phyloP scores from a whole-genome alignment of 1,139 yeast genomes.

The Candida tetrigidarum region DNA sequence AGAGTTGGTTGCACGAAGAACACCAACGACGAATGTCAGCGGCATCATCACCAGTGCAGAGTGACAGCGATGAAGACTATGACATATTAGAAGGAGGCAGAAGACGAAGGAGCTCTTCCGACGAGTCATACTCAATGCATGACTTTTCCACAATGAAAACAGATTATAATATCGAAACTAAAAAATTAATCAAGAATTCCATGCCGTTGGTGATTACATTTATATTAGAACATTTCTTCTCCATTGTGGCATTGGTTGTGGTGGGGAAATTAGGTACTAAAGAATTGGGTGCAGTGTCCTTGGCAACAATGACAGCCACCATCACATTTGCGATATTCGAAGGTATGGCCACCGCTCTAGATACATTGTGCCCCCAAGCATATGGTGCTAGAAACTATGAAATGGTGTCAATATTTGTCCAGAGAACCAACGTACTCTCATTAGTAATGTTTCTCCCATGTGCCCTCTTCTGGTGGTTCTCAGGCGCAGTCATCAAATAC shows the following conservation, averaged over 20 bases:
- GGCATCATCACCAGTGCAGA: slow-evolving; percentile 33
- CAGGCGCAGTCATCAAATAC: slow-evolving; percentile 53
- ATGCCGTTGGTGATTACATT: slow-evolving; percentile 70
- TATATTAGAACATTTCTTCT: slow-evolving; percentile 70
- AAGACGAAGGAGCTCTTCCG: slow-evolving; percentile 14
- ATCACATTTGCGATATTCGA: slow-evolving; percentile 84
- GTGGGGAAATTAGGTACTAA: slow-evolving; percentile 76
- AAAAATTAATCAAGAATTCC: slow-evolving; percentile 55
- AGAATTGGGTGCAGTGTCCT: slow-evolving; percentile 79
- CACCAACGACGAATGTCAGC: slow-evolving; percentile 60
- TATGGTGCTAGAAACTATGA: slow-evolving; percentile 70
- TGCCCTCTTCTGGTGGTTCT: slow-evolving; percentile 66
- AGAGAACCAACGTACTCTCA: slow-evolving; percentile 64
- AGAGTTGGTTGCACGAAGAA: slow-evolving; percentile 68
- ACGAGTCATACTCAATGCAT: not conserved
- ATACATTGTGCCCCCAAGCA: slow-evolving; percentile 86
- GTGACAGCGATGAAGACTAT: slow-evolving; percentile 22
- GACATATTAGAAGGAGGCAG: slow-evolving; percentile 21
- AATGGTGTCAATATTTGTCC: slow-evolving; percentile 66
- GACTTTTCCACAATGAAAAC: slow-evolving; percentile 51
- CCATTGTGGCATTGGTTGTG: slow-evolving; percentile 69
- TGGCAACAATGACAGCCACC: slow-evolving; percentile 88
- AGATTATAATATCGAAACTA: slow-evolving; percentile 47
- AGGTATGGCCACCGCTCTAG: slow-evolving; percentile 87
- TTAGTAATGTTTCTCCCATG: slow-evolving; percentile 61